Base-by-base conservation (phyloP, 805 yeast genomes). In the Candida dajiaensis region DNA sequence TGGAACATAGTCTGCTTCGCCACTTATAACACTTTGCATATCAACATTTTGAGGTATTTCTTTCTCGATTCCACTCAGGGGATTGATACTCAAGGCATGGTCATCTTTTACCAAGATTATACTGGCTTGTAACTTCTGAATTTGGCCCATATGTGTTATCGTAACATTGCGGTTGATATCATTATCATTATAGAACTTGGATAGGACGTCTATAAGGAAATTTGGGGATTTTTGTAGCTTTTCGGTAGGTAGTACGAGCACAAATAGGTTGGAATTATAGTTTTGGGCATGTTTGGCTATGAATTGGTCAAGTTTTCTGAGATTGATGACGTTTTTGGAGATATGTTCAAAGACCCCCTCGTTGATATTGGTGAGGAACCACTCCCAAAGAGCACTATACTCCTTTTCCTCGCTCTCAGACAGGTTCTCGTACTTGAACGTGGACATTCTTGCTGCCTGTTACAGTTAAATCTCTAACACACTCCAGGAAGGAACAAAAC, bases 311-410 rank as follows among this genome's bases (percentile, higher is more conserved):
- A 68, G 47, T n/a, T 60, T 53, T 3, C 61, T 51, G 15, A 49
- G 56, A 42, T 61, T 65, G 18, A 57, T 37, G 37, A 51, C 46
- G 43, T 67, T 62, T 11, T 54, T 51, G 2, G 59, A 59, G 9
- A 68, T 50, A 47, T 65, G 63, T 45, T 67, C 71, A 48, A 67
- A 68, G 26, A 59, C 56, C 1, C 71, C 72, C 13, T 59, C 56
- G 42, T 67, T 52, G 9, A 68, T 52, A 41, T 64, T 64, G n/a
- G 58, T 43, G 26, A 67, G 42, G 49, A 65, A 67, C 72, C 72
- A 68, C 18, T 67, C 58, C 66, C 69, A 65, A 18, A 66, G 50
- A 13, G 64, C 67, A 43, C 66, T 62, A 23, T 60, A 61, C 44
- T 62, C 64, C 41, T 64, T 61, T 25, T 61, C 67, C 39, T 54